phyloP scores from a whole-genome alignment of 768 basidiomycete genomes.

The Xerocomus spinulosus region DNA sequence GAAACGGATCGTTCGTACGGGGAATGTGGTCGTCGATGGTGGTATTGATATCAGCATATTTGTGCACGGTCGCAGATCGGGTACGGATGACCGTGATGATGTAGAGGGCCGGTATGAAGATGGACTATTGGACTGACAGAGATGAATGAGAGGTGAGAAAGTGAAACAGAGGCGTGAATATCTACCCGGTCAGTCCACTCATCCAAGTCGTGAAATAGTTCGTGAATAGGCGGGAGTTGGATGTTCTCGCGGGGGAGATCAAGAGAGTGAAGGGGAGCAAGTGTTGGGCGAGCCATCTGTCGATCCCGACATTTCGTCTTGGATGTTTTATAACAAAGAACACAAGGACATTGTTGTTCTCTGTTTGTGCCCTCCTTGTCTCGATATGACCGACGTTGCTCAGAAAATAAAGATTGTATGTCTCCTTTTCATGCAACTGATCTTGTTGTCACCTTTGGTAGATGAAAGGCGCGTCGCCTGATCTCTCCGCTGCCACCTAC shows the following conservation, averaged over 20 bases:
- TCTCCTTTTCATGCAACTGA: background rate
- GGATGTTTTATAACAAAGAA: slow-evolving; percentile 8
- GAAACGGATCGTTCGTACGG: slow-evolving; percentile 31
- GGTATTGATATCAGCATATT: background rate
- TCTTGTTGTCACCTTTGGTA: slow-evolving; percentile 31
- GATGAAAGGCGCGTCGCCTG: slow-evolving; percentile 80
- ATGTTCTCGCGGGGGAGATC: slow-evolving; percentile 28
- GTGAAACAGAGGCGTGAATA: background rate
- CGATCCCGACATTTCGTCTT: background rate
- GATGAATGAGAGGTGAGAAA: background rate
- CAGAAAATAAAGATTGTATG: slow-evolving; percentile 34
- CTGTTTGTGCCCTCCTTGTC: slow-evolving; percentile 1
- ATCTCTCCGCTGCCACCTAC: slow-evolving; percentile 87
- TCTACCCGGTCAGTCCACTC: slow-evolving; percentile 9
- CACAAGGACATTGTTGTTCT: slow-evolving; percentile 3
- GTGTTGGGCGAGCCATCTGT: slow-evolving; percentile 37
- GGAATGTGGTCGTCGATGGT: background rate
- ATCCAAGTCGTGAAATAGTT: slow-evolving; percentile 2
- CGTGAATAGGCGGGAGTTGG: slow-evolving; percentile 9
- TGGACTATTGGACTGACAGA: slow-evolving; percentile 25
- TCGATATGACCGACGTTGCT: slow-evolving; percentile 24
- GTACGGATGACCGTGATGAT: slow-evolving; percentile 5
- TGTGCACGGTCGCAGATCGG: background rate
- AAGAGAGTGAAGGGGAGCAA: slow-evolving; percentile 51
- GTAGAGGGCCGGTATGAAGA: slow-evolving; percentile 30